phyloP scores from a whole-genome alignment of 495 filamentous ascomycete genomes.

The Amphirosellinia nigrospora region DNA sequence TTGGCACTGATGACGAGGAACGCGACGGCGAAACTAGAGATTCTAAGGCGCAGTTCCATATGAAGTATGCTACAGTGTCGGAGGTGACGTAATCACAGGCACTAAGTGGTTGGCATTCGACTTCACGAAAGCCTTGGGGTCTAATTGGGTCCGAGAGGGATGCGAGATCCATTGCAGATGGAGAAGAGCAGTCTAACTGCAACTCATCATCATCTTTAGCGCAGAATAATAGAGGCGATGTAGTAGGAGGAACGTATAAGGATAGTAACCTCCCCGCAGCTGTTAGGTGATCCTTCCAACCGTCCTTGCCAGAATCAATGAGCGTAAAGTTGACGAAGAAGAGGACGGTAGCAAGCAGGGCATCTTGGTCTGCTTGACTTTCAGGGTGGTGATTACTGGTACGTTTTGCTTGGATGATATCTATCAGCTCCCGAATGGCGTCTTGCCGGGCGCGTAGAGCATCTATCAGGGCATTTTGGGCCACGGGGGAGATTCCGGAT shows the following conservation, averaged over 20 bases:
- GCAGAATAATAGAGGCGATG: constrained; percentile 35
- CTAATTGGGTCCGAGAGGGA: constrained; percentile 25
- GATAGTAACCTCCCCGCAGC: constrained; percentile 53
- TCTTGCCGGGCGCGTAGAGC: constrained; percentile 56
- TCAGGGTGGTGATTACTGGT: background rate
- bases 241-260: constrained; percentile 31
- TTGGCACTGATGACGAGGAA: constrained; percentile 24
- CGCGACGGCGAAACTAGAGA: constrained; percentile 49
- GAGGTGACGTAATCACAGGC: constrained; percentile 50
- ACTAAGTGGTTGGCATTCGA: constrained; percentile 1
- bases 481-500: constrained; percentile 23
- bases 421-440: constrained; percentile 53
- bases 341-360: constrained; percentile 57
- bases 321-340: constrained; percentile 65
- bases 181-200: constrained; percentile 19
- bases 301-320: constrained; percentile 60
- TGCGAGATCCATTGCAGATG: background rate
- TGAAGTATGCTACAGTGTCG: constrained; percentile 48
- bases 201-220: background rate
- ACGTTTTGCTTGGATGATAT: constrained; percentile 33
- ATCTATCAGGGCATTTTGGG: constrained; percentile 46
- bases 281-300: constrained; percentile 61
- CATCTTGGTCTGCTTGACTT: constrained; percentile 44
- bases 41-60: constrained; percentile 38
- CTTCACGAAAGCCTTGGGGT: constrained; percentile 41